phyloP scores from a whole-genome alignment of 2,329 filamentous ascomycete genomes.

The Xylaria sp. region DNA sequence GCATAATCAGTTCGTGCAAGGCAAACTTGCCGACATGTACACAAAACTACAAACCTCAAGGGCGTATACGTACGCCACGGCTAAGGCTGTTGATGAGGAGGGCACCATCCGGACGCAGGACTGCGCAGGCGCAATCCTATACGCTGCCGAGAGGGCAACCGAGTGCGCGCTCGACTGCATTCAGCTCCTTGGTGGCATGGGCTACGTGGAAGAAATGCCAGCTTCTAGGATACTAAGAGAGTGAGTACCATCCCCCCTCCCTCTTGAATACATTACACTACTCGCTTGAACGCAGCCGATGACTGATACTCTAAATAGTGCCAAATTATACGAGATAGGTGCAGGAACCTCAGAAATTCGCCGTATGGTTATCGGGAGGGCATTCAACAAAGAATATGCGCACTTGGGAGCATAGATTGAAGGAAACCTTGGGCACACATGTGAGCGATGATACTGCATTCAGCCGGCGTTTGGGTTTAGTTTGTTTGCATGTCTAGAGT shows the following conservation, averaged over 20 bases:
- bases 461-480: conserved; percentile 37
- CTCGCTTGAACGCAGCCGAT: background rate
- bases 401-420: conserved; percentile 44
- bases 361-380: conserved; percentile 91
- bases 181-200: conserved; percentile 93
- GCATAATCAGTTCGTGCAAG: conserved; percentile 92
- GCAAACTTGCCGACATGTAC: conserved; percentile 96
- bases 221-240: conserved; percentile 84
- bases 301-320: conserved; percentile 58
- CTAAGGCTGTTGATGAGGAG: conserved; percentile 80
- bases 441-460: conserved; percentile 35
- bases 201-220: conserved; percentile 94
- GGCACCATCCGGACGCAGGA: conserved; percentile 84
- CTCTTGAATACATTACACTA: background rate
- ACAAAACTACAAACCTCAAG: conserved; percentile 86
- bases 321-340: conserved; percentile 92
- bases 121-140: conserved; percentile 93
- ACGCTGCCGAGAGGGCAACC: conserved; percentile 89
- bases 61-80: conserved; percentile 90
- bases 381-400: conserved; percentile 87
- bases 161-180: conserved; percentile 89
- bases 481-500: conserved; percentile 17
- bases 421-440: conserved; percentile 13
- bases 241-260: conserved; percentile 54
- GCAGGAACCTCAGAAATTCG: conserved; percentile 95